Base-by-base conservation (phyloP, 2,329 filamentous ascomycete genomes). In the Penicillium sclerotiorum region DNA sequence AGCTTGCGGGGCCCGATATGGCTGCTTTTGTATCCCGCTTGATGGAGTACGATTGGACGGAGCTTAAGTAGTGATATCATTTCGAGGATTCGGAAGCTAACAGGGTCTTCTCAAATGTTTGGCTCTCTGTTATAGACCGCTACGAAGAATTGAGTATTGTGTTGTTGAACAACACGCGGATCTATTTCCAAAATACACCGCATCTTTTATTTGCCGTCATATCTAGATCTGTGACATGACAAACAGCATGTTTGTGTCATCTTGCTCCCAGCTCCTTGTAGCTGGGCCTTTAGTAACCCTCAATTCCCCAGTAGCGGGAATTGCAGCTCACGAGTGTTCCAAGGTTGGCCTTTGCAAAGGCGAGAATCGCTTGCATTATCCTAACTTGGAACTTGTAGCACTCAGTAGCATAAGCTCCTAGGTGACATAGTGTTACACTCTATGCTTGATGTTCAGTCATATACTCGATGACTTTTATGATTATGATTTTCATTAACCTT, bases 1-100 rank as follows among this genome's bases (percentile, higher is more conserved):
- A 90, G 60, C 75, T 95, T 70, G 89, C 93, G 42, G 88, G 85
- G 53, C 84, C 90, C 65, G 88, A 89, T 46, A 80, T 85, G 52
- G 89, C 90, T 56, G 81, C 84, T 50, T 88, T 93, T 74, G 85
- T 89, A 58, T 86, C 88, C 65, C 82, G 86, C 57, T 62, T 82
- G 59, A 84, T 94, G 79, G 88, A 93, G 76, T 89, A 92, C 79
- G 84, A 81, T 66, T 95, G 90, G 90, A 82, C 83, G 71, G 49
- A 57, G 33, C 6, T 49, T 15, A 18, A 48, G 36, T 20, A 52
- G 17, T 60, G 43, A 59, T n/a, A n/a, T n/a, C n/a, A n/a, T n/a
- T n/a, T n/a, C n/a, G n/a, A n/a, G n/a, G n/a, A n/a, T n/a, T n/a
- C n/a, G n/a, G n/a, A n/a, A n/a, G n/a, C n/a, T n/a, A n/a, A n/a